Base-by-base conservation (phyloP, 2,329 filamentous ascomycete species). In the Talaromyces atroroseus region DNA sequence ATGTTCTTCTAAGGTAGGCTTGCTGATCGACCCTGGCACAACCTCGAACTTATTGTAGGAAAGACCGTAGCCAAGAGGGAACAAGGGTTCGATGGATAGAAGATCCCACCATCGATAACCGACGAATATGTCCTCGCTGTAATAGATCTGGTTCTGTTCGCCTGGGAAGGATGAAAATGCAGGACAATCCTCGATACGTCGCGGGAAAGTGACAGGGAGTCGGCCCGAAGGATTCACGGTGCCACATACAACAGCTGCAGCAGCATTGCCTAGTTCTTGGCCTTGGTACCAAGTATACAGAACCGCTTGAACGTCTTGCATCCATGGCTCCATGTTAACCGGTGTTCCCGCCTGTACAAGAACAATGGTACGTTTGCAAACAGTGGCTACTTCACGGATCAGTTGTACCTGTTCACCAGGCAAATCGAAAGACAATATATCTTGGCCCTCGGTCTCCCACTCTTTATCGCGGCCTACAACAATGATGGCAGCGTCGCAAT, bases 251-350 rank as follows among this genome's bases (percentile, higher is more conserved):
- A 92, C 80, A 61, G 92, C 89, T 0, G 87, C 88, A 59, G 94
- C 86, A 7, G 84, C 86, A 66, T 92, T 90, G 4, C 89, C 89
- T 5, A 86, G 87, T 74, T 94, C 89, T 65, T 92, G 89, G 20
- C 89, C 89, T 59, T 88, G 87, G 65, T 90, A 92, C 88, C 89
- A 92, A 7, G 88, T 88, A 65, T 92, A 87, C 1, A 91, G 66
- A 1, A 92, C 75, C 1, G 84, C 82, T 5, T 75, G 74, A 7
- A 74, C 67, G 12, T 74, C 67, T 5, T 71, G 64, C 1, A 65
- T 69, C 71, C 78, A 77, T 38, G 5, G 34, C 0, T 76, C 77
- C 70, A 80, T 77, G 2, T 74, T 76, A 11, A 80, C 73, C 0
- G 89, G 88, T 0, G 88, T 89, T 36, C 89, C 89, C 0, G 86